Evolutionary conservation across 2,329 filamentous ascomycete genomes (phyloP), one percentile per base, ranked within the genome.

Genomic region (Phaeosphaeriaceae sp.): DNA sequence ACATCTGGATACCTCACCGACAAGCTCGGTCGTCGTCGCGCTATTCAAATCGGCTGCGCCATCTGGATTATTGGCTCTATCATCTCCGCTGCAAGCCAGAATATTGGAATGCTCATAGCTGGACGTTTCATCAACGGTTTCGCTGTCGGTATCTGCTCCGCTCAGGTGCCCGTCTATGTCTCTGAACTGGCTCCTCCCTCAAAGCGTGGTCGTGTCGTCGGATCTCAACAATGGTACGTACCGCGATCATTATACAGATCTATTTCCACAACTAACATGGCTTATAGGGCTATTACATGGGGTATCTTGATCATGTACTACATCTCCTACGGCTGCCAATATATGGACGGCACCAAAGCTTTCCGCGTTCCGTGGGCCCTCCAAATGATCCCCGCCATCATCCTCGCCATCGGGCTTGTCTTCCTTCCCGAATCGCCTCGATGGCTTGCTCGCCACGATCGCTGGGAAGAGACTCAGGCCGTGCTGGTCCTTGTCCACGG

Each of bases 41-140:
- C 84, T 2, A 86, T 88, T 61, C 83, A 85, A 73, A 74, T 84
- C 55, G 85, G 84, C 48, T 79, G 81, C 24, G 56, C 82, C 15
- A 81, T 86, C 64, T 85, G 83, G 83, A 80, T 83, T 55, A 81
- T 88, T 48, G 89, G 89, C 26, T 87, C 86, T 28, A 82, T 85
- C 57, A 84, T 92, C 56, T 85, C 89, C 68, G 85, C 84, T 50
- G 86, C 88, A 1, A 75, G 89, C 1, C 84, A 89, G 67, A 88
- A 88, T 69, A 85, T 93, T 44, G 83, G 80, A 26, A 92, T 93
- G 89, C 83, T 94, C 19, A 87, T 91, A 59, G 85, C 85, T 2
- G 91, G 91, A 2, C 88, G 91, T 79, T 90, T 78, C 62, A 86
- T 93, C 74, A 89, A 90, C 63, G 91, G 91, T 44, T 70, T 93